phyloP scores from a whole-genome alignment of 2,329 filamentous ascomycete genomes.

The Aureobasidium sp. region DNA sequence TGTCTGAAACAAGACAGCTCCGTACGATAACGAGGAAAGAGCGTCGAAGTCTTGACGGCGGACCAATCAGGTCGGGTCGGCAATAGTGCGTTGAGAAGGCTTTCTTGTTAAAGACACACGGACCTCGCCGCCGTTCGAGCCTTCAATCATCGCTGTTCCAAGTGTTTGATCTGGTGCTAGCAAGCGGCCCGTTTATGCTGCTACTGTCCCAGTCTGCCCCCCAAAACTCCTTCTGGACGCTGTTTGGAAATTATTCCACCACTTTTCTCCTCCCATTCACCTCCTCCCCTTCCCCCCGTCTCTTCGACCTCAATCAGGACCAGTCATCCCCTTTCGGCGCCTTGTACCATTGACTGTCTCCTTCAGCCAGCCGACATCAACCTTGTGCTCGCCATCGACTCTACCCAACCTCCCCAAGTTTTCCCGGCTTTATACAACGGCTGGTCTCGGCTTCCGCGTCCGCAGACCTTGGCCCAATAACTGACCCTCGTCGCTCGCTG shows the following conservation, averaged over 20 bases:
- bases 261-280: not conserved
- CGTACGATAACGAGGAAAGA: not conserved
- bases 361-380: not conserved
- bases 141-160: slow-evolving; percentile 6
- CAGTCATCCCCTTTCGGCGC: not conserved
- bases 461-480: not conserved
- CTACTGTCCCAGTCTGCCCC: not conserved
- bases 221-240: not conserved
- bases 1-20: not conserved
- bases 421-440: not conserved
- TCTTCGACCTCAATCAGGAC: not conserved
- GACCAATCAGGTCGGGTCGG: not conserved
- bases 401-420: not conserved
- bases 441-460: not conserved
- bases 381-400: not conserved
- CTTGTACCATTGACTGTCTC: not conserved
- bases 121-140: slow-evolving; percentile 9
- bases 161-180: slow-evolving; percentile 1
- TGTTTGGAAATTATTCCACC: slow-evolving; percentile 1
- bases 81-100: not conserved
- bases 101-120: slow-evolving; percentile 1
- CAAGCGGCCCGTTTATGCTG: slow-evolving; percentile 7
- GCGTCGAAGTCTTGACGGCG: not conserved
- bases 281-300: not conserved
- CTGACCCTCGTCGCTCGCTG: slow-evolving; percentile 7